A percentile compares a stretch with the other conserved stretches of the same genome.
These are phyloP conservation scores for Aspergillus udagawae DNA, from an alignment of 2,329 filamentous ascomycete species.

Conservation along the genomic window DNA sequence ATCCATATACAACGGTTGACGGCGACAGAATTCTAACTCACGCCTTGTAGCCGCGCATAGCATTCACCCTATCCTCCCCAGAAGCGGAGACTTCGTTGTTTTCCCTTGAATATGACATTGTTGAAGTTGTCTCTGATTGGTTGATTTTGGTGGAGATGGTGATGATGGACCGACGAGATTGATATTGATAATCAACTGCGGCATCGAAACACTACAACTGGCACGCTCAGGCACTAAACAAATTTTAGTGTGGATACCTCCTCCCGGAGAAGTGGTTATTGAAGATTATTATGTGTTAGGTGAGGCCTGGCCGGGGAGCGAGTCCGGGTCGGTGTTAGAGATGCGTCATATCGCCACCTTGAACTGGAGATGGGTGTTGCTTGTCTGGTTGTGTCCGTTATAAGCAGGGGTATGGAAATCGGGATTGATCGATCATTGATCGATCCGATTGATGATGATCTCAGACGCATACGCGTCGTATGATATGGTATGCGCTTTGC, in stretches of 20 bases:
- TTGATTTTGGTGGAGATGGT: not conserved
- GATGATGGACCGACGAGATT: not conserved
- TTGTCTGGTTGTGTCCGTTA: not conserved
- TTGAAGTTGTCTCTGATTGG: not conserved
- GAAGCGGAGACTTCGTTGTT: conserved; percentile 9
- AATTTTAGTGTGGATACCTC: not conserved
- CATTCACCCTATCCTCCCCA: conserved; percentile 15
- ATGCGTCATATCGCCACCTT: conserved; percentile 4
- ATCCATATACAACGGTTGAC: not conserved
- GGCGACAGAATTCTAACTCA: conserved; percentile 2
- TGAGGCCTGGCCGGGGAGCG: not conserved
- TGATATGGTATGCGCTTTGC: not conserved
- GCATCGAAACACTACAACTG: not conserved
- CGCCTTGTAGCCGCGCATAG: conserved; percentile 18
- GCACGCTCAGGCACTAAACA: not conserved
- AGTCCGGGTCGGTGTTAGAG: not conserved
- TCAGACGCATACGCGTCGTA: not conserved
- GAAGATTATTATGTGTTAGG: not conserved
- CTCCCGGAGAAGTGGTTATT: not conserved
- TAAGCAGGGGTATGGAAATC: not conserved
- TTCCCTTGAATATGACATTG: conserved; percentile 10
- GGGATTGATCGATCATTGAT: not conserved
- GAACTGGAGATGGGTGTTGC: not conserved
- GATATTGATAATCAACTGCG: not conserved
- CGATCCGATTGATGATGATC: not conserved